Evolutionary conservation across 257 asterid species (phyloP).

Genomic region (Capsicum rhomboideum): DNA sequence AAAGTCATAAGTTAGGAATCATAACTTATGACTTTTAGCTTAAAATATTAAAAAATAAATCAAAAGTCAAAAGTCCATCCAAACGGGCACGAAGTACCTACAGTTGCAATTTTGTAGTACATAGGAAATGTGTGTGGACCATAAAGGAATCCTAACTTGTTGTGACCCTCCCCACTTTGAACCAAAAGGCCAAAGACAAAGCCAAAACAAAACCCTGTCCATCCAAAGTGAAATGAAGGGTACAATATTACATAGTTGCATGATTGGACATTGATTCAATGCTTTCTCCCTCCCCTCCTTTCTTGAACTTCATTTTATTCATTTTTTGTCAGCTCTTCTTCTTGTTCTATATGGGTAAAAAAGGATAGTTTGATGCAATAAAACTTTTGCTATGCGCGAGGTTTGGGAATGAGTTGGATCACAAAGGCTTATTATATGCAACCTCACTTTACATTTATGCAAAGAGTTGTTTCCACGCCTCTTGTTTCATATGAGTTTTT

Average conservation of each 20-base stretch:
- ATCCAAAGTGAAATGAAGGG: constrained; percentile 3
- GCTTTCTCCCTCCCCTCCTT: background rate
- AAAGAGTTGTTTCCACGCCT: too few relatives aligned
- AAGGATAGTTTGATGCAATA: too few relatives aligned
- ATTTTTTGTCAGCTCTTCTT: background rate
- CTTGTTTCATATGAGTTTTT: background rate
- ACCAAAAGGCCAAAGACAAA: background rate
- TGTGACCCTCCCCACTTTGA: background rate
- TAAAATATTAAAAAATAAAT: too few relatives aligned
- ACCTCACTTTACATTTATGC: too few relatives aligned
- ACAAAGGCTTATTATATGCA: too few relatives aligned
- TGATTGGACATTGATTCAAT: constrained; percentile 12
- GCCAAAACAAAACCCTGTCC: constrained; percentile 11
- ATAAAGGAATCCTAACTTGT: background rate
- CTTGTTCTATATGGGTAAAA: background rate
- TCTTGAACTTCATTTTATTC: background rate
- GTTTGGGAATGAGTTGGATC: too few relatives aligned
- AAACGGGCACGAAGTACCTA: too few relatives aligned
- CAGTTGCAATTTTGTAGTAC: background rate
- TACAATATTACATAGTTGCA: background rate
- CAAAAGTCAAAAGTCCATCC: too few relatives aligned
- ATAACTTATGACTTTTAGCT: too few relatives aligned
- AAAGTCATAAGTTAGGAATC: too few relatives aligned
- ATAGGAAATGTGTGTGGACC: background rate
- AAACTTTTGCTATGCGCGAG: too few relatives aligned